phyloP scores from a whole-genome alignment of 306 rosid genomes.

The Comarum palustre region DNA sequence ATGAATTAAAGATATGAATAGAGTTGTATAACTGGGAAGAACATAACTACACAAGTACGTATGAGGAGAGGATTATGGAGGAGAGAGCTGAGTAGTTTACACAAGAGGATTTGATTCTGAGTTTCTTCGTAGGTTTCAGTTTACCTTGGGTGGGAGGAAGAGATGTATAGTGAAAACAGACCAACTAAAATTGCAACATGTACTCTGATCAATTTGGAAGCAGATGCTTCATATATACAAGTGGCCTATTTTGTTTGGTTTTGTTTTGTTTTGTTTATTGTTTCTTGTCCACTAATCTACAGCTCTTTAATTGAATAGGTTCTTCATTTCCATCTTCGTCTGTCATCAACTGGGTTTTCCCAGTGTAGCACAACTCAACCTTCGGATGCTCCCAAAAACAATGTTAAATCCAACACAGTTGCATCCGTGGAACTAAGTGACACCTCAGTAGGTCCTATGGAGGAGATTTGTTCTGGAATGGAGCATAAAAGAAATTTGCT shows the following conservation, averaged over 20 bases:
- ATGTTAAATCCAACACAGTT: slow-evolving; percentile 31
- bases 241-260: not conserved
- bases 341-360: slow-evolving; percentile 55
- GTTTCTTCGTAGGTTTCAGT: not conserved
- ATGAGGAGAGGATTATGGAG: not conserved
- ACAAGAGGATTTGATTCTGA: not conserved
- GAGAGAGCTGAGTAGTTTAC: not conserved
- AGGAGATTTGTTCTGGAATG: slow-evolving; percentile 27
- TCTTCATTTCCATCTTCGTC: slow-evolving; percentile 57
- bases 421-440: slow-evolving; percentile 33
- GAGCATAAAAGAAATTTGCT: slow-evolving; percentile 14
- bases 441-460: slow-evolving; percentile 33
- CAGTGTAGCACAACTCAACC: slow-evolving; percentile 38
- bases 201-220: not conserved
- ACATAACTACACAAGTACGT: not conserved
- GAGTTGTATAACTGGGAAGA: not conserved
- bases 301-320: slow-evolving; percentile 43
- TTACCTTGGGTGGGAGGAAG: not conserved
- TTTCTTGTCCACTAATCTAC: slow-evolving; percentile 5
- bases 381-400: slow-evolving; percentile 41
- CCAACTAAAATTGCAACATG: not conserved
- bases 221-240: not conserved
- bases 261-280: not conserved
- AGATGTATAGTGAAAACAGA: not conserved
- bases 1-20: not conserved